These are phyloP conservation scores for Eucalyptus leucophloia DNA, from an alignment of 345 rosid species.

Conservation along the genomic window DNA sequence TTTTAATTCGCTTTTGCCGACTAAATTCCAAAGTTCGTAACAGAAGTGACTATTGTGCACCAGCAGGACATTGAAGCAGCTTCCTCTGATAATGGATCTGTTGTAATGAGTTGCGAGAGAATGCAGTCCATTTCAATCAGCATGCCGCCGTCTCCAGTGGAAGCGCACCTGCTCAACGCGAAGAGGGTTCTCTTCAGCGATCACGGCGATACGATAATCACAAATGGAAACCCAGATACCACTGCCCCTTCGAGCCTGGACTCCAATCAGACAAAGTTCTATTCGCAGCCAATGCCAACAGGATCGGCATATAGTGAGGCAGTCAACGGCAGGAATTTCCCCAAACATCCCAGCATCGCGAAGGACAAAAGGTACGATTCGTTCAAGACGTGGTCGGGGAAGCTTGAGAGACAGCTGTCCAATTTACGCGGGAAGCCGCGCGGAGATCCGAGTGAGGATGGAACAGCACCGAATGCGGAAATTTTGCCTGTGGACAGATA, in stretches of 20 bases:
- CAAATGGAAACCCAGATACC: constrained; percentile 2
- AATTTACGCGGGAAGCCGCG: constrained; percentile 45
- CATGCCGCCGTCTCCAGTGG: constrained; percentile 47
- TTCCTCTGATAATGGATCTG: not conserved
- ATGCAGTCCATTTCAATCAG: constrained; percentile 37
- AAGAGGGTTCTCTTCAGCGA: constrained; percentile 13
- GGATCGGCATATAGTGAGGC: not conserved
- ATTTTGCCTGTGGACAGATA: constrained; percentile 62
- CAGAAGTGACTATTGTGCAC: not conserved
- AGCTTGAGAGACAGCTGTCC: constrained; percentile 65
- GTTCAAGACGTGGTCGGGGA: constrained; percentile 88
- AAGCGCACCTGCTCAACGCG: not conserved
- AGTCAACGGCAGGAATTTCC: not conserved
- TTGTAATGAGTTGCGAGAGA: not conserved
- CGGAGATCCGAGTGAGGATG: constrained; percentile 6
- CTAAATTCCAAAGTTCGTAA: not conserved
- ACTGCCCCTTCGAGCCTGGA: constrained; percentile 5
- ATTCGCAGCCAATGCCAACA: constrained; percentile 61
- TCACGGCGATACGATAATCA: not conserved
- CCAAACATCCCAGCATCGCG: constrained; percentile 11
- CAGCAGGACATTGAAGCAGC: not conserved
- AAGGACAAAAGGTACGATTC: constrained; percentile 63
- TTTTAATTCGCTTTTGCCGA: not conserved
- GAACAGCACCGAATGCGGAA: constrained; percentile 1
- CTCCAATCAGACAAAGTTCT: constrained; percentile 14